Evolutionary conservation across 1,284 basidiomycete genomes (phyloP), one percentile per base, ranked within the genome.

Genomic region (Filobasidium uniguttulatum): DNA sequence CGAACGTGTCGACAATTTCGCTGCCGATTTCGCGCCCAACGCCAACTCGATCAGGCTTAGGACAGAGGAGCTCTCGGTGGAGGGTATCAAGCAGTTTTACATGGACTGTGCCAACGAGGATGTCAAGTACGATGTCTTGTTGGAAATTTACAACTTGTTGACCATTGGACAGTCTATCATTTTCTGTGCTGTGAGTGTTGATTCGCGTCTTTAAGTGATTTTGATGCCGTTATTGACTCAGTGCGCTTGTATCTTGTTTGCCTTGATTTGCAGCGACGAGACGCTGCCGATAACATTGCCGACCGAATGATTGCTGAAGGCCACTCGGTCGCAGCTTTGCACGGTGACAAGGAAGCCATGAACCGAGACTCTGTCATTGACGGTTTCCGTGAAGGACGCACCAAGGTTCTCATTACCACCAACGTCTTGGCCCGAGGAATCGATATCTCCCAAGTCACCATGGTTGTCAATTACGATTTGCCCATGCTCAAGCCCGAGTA

Each of bases 361-460:
- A 88, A 93, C 62, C 87, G 94, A 60, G 94, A 99, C 69, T 64
- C 77, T 33, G 83, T 93, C 57, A 93, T 98, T 62, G 91, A 97
- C 65, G 81, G 81, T 23, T 99, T 98, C 80, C 78, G 94, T 46
- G 83, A 94, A 60, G 94, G 94, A 53, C 83, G 83, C 65, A 88
- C 89, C 67, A 98, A 98, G 71, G 93, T 96, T 35, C 73, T 99
- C 57, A 98, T 99, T 66, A 96, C 94, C 48, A 99, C 94, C 48
- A 98, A 99, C 69, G 94, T 99, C 60, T 85, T 98, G 58, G 90
- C 94, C 8, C 82, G 94, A 31, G 94, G 94, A 41, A 98, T 99
- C 73, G 94, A 99, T 65, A 96, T 99, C 61, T 77, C 89, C 57
- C 93, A 97, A 73, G 94, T 99, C 57, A 98, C 97, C 73, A 90